These are phyloP conservation scores for Tetrahymena borealis DNA, from an alignment of 73 alveolate genomes.

Conservation along the genomic window DNA sequence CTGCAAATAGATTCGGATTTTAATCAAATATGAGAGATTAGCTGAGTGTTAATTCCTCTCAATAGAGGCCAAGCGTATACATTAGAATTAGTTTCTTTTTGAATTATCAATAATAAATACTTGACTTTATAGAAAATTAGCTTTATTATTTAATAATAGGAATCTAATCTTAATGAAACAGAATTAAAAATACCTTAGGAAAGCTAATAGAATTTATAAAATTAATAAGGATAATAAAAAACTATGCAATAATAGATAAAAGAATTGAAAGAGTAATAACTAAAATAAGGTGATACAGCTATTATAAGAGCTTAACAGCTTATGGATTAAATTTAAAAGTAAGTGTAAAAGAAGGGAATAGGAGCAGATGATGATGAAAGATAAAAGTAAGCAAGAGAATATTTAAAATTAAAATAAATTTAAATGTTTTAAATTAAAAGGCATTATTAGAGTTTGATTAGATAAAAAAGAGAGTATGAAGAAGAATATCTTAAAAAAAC, in stretches of 20 bases:
- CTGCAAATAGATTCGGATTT: no score
- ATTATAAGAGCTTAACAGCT: not conserved
- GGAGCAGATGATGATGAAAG: not conserved
- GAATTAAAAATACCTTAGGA: not conserved
- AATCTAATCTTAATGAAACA: not conserved
- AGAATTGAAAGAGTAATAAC: not conserved
- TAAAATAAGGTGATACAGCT: not conserved
- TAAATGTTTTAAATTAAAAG: no score
- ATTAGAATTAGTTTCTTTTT: no score
- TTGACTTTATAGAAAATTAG: no score
- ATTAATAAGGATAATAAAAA: not conserved
- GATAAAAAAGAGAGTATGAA: not conserved
- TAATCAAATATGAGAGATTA: no score
- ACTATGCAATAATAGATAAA: not conserved
- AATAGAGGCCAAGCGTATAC: no score
- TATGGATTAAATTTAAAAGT: not conserved
- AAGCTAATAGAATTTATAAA: not conserved
- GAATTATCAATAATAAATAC: no score
- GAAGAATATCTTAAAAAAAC: not conserved
- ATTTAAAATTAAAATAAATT: no score
- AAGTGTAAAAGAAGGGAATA: not conserved
- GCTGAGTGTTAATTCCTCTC: no score
- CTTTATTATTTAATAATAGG: not conserved
- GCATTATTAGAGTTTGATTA: not conserved
- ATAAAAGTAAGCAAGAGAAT: not conserved